Evolutionary conservation across 2,329 filamentous ascomycete species (phyloP).

Genomic region (Colletotrichum sp.): DNA sequence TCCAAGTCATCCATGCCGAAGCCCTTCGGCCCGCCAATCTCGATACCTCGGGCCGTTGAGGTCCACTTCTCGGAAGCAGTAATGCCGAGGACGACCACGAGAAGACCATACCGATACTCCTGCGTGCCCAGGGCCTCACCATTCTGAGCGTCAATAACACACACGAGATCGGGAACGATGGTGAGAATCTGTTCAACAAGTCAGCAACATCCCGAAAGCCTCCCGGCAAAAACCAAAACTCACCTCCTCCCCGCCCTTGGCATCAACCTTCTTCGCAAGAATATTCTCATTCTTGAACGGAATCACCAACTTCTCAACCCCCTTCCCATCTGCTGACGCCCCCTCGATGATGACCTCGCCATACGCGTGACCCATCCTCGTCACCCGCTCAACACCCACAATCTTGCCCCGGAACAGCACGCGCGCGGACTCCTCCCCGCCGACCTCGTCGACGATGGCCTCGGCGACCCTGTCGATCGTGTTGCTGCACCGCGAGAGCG

Average conservation of each 20-base stretch:
- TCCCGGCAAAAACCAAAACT: neutral
- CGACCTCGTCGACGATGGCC: slow-evolving; percentile 62
- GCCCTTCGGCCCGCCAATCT: slow-evolving; percentile 53
- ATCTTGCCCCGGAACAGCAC: slow-evolving; percentile 69
- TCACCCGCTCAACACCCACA: slow-evolving; percentile 59
- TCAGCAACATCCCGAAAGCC: neutral
- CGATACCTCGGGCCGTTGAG: slow-evolving; percentile 34
- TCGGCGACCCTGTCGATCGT: slow-evolving; percentile 59
- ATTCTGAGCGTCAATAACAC: slow-evolving; percentile 59
- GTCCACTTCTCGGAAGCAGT: slow-evolving; percentile 51
- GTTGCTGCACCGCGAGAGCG: slow-evolving; percentile 25
- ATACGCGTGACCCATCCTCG: slow-evolving; percentile 63
- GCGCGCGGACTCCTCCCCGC: slow-evolving; percentile 54
- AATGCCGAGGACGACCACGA: slow-evolving; percentile 54
- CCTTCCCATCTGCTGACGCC: slow-evolving; percentile 26
- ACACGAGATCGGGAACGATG: slow-evolving; percentile 61
- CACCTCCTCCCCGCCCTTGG: slow-evolving; percentile 33
- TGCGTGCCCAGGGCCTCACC: slow-evolving; percentile 61
- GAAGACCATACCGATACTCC: slow-evolving; percentile 59
- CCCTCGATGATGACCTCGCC: slow-evolving; percentile 64
- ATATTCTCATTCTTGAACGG: slow-evolving; percentile 80
- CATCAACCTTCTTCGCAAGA: slow-evolving; percentile 48
- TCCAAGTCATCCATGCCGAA: slow-evolving; percentile 45
- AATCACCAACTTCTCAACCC: slow-evolving; percentile 56
- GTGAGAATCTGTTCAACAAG: slow-evolving; percentile 47